phyloP scores from a whole-genome alignment of 495 filamentous ascomycete species.

The Cercophora scortea region DNA sequence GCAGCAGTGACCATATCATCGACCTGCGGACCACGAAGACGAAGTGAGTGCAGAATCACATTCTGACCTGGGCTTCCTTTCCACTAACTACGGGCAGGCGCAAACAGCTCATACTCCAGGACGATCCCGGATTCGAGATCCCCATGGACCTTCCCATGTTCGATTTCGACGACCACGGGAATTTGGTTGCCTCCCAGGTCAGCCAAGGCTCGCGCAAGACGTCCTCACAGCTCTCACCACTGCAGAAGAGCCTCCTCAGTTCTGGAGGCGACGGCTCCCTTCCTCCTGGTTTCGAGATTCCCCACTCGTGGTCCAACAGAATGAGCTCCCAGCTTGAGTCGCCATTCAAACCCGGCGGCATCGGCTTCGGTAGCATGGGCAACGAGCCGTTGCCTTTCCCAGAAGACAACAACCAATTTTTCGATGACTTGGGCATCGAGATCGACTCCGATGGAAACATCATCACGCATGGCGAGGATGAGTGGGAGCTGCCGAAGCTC shows the following conservation, averaged over 20 bases:
- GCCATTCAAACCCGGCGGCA: constrained; percentile 7
- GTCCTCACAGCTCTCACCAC: constrained; percentile 36
- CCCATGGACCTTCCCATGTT: constrained; percentile 20
- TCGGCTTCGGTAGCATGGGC: constrained; percentile 13
- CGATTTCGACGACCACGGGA: constrained; percentile 49
- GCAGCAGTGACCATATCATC: constrained; percentile 37
- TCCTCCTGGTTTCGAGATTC: constrained; percentile 12
- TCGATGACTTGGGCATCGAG: constrained; percentile 32
- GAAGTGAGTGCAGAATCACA: constrained; percentile 43
- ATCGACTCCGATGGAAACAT: constrained; percentile 36
- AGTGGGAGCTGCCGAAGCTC: constrained; percentile 29
- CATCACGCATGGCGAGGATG: constrained; percentile 12
- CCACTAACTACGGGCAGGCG: constrained; percentile 43
- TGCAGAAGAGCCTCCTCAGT: constrained; percentile 8
- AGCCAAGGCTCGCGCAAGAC: constrained; percentile 38
- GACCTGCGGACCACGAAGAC: constrained; percentile 65
- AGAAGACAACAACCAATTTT: constrained; percentile 20
- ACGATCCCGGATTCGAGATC: constrained; percentile 77
- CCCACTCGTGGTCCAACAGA: constrained; percentile 8
- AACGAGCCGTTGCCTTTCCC: constrained; percentile 12
- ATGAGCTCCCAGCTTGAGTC: constrained; percentile 1
- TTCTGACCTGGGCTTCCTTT: neutral
- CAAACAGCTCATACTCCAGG: constrained; percentile 67
- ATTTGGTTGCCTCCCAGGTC: constrained; percentile 14
- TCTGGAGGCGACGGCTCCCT: constrained; percentile 11